Evolutionary conservation across 2,329 filamentous ascomycete genomes (phyloP).

Genomic region (Catunica adiposa): DNA sequence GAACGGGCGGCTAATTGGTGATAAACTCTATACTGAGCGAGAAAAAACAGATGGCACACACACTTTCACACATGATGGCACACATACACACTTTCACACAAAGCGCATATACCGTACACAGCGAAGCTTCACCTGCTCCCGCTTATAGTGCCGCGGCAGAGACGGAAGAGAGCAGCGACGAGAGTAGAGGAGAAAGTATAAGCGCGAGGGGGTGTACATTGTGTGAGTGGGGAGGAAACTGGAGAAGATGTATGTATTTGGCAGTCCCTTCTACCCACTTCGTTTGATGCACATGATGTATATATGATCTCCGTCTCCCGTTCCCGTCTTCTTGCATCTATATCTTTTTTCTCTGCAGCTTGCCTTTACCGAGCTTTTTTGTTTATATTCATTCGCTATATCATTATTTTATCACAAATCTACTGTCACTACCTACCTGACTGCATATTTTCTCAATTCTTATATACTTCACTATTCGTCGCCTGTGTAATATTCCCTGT

Average conservation of each 20-base stretch:
- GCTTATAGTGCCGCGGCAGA: background rate
- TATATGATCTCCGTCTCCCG: background rate
- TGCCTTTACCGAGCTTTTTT: background rate
- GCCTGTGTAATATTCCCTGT: background rate
- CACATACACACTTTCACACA: too few relatives aligned
- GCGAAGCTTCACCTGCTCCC: background rate
- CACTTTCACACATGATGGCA: too few relatives aligned
- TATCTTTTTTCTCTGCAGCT: background rate
- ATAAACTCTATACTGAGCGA: too few relatives aligned
- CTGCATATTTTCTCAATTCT: background rate
- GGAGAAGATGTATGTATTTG: background rate
- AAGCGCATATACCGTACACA: too few relatives aligned
- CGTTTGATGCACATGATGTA: background rate
- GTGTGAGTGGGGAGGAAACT: background rate
- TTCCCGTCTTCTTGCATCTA: background rate
- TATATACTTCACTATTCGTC: too few relatives aligned
- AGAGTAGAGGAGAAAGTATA: background rate
- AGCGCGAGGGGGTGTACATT: background rate
- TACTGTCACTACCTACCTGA: background rate
- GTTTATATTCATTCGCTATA: background rate
- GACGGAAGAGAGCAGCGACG: background rate
- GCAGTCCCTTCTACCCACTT: too few relatives aligned
- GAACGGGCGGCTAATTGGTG: too few relatives aligned
- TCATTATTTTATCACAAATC: background rate
- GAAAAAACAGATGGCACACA: too few relatives aligned